phyloP scores from a whole-genome alignment of 768 basidiomycete species.

The Lactarius quietus region DNA sequence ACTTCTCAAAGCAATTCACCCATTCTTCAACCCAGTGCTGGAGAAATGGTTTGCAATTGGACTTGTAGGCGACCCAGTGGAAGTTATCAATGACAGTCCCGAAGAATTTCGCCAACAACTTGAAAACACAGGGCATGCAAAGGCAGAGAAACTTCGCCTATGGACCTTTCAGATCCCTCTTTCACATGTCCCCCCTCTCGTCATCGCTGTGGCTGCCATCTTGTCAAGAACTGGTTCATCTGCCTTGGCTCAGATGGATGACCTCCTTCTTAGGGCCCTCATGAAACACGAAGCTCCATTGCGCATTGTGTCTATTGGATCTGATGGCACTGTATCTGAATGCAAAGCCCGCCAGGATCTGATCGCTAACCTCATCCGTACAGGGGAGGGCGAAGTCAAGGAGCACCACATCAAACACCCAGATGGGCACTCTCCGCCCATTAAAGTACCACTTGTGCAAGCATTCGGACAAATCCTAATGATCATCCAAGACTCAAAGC shows the following conservation, averaged over 20 bases:
- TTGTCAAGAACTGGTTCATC: background rate
- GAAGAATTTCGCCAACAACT: background rate
- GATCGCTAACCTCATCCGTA: background rate
- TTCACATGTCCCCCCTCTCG: background rate
- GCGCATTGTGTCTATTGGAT: background rate
- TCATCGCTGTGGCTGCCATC: background rate
- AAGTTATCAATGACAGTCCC: background rate
- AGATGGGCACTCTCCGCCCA: background rate
- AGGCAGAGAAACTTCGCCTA: background rate
- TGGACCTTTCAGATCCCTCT: background rate
- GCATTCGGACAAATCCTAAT: background rate
- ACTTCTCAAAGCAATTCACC: background rate
- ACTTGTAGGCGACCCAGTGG: background rate
- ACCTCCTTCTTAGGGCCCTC: background rate
- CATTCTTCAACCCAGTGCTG: background rate
- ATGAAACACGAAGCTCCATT: background rate
- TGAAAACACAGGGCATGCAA: background rate
- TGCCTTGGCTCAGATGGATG: background rate
- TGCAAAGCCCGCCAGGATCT: background rate
- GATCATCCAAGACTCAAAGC: background rate
- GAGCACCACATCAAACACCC: background rate
- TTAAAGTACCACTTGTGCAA: background rate
- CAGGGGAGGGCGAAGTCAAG: background rate
- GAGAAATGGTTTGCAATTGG: background rate
- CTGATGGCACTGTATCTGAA: background rate